Evolutionary conservation across 2,329 filamentous ascomycete species (phyloP).

Genomic region (Colletotrichum phormii): DNA sequence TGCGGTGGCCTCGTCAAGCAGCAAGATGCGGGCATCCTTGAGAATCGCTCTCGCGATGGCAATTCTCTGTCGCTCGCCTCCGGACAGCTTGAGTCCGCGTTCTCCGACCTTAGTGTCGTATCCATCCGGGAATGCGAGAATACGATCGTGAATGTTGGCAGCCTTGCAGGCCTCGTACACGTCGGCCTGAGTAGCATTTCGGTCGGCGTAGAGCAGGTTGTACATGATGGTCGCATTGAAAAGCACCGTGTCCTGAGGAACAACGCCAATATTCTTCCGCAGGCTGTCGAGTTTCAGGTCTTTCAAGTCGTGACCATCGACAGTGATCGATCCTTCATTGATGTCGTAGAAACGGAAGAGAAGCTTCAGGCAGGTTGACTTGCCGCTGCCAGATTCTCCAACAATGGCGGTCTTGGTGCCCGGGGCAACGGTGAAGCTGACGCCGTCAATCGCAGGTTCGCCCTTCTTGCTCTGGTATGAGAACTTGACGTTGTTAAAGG

Average conservation of each 20-base stretch:
- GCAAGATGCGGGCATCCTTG: slow-evolving; percentile 76
- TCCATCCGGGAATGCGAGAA: slow-evolving; percentile 63
- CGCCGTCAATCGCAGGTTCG: slow-evolving; percentile 50
- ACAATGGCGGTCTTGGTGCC: slow-evolving; percentile 60
- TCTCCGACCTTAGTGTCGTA: slow-evolving; percentile 66
- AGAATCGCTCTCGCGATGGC: slow-evolving; percentile 74
- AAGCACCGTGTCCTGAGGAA: slow-evolving; percentile 57
- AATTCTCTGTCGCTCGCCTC: slow-evolving; percentile 70
- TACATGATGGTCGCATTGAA: slow-evolving; percentile 68
- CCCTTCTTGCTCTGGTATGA: slow-evolving; percentile 53
- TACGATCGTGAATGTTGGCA: slow-evolving; percentile 66
- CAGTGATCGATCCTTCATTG: slow-evolving; percentile 55
- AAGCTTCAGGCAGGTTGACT: slow-evolving; percentile 61
- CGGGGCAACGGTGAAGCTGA: slow-evolving; percentile 55
- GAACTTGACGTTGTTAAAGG: slow-evolving; percentile 56
- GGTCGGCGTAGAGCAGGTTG: slow-evolving; percentile 65
- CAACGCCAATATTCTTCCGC: slow-evolving; percentile 56
- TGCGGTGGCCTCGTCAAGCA: slow-evolving; percentile 79
- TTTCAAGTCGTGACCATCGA: slow-evolving; percentile 58
- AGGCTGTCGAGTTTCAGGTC: slow-evolving; percentile 54
- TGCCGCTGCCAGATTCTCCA: slow-evolving; percentile 59
- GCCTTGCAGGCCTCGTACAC: slow-evolving; percentile 63
- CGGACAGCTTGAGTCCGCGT: slow-evolving; percentile 64
- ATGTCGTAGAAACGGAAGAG: slow-evolving; percentile 65
- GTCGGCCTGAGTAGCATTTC: slow-evolving; percentile 59